Conservation (phyloP, 345 rosid genomes). For the Salix koriyanagi region DNA sequence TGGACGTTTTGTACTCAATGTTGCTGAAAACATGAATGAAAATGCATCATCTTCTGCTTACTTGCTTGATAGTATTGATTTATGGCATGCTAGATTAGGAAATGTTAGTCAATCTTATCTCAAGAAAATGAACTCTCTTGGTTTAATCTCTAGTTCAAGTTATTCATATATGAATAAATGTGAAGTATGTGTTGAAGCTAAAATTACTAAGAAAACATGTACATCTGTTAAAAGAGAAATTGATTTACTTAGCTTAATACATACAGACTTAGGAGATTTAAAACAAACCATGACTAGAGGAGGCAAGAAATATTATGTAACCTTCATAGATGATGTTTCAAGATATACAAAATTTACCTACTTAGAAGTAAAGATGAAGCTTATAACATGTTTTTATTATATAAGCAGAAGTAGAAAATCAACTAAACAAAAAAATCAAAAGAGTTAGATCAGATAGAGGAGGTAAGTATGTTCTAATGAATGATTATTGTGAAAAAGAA, state of each 20-base stretch:
- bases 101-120: background rate
- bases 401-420: background rate
- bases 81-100: constrained; percentile 7
- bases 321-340: background rate
- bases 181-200: too few species aligned
- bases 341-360: background rate
- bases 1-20: background rate
- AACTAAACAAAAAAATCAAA: too few species aligned
- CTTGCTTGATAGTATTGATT: background rate
- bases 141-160: background rate
- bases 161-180: too few species aligned
- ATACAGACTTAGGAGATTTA: too few species aligned
- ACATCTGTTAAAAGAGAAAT: too few species aligned
- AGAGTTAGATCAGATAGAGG: too few species aligned
- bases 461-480: too few species aligned
- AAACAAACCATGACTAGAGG: too few species aligned
- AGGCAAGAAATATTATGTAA: background rate
- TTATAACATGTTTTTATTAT: too few species aligned
- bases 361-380: background rate
- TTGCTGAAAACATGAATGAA: background rate
- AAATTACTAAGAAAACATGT: too few species aligned
- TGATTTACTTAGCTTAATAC: too few species aligned
- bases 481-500: too few species aligned
- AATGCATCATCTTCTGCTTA: background rate
- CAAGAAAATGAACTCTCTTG: background rate